Conservation (phyloP, 768 basidiomycete species). For the Floccularia luteovirens region DNA sequence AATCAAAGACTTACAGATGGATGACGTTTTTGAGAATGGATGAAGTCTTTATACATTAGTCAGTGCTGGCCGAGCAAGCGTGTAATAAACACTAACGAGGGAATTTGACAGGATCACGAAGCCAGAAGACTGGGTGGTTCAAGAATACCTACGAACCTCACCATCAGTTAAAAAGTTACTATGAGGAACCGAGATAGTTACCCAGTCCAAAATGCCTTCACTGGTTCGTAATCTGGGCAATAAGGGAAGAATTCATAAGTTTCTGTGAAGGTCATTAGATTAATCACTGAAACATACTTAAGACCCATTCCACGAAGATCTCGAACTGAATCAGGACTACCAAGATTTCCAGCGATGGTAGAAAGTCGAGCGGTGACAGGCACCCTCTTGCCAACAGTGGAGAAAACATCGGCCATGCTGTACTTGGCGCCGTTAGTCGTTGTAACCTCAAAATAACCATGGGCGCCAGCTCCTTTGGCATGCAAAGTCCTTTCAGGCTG, state of each 20-base stretch:
- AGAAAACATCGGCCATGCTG: slow-evolving; percentile 23
- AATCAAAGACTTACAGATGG: slow-evolving; percentile 18
- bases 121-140: slow-evolving; percentile 41
- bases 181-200: neutral
- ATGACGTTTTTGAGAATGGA: slow-evolving; percentile 41
- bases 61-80: neutral
- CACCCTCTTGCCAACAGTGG: slow-evolving; percentile 17
- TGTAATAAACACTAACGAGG: slow-evolving; percentile 21
- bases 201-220: slow-evolving; percentile 26
- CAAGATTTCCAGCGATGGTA: slow-evolving; percentile 47
- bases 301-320: slow-evolving; percentile 49
- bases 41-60: slow-evolving; percentile 12
- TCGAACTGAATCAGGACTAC: slow-evolving; percentile 37
- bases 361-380: slow-evolving; percentile 40
- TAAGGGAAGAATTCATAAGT: neutral
- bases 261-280: neutral
- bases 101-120: slow-evolving; percentile 40
- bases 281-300: slow-evolving; percentile 25
- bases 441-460: slow-evolving; percentile 48
- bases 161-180: neutral
- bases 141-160: slow-evolving; percentile 16
- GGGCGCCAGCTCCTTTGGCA: slow-evolving; percentile 32
- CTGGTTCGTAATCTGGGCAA: slow-evolving; percentile 22
- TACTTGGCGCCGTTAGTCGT: slow-evolving; percentile 29
- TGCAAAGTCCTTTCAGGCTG: slow-evolving; percentile 25